Percentiles rank a stretch among this genome's conserved stretches.
phyloP scores from a whole-genome alignment of 805 yeast genomes.

The Wickerhamiella qilinensis region DNA sequence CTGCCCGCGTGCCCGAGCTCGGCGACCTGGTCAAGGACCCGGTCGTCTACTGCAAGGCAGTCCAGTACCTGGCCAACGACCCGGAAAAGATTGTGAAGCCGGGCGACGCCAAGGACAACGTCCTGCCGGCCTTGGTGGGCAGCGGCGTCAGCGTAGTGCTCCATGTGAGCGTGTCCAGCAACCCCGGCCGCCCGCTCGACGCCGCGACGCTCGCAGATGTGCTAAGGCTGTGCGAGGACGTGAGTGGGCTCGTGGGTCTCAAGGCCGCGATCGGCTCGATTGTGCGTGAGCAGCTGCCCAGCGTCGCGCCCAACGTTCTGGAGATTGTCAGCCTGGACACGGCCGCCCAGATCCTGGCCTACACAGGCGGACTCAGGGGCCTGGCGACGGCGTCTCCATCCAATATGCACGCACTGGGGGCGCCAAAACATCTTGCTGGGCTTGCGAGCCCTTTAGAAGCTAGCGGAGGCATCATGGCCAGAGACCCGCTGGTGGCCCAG shows the following conservation, averaged over 20 bases:
- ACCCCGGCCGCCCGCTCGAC: constrained; percentile 20
- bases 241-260: neutral
- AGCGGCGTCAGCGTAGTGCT: constrained; percentile 57
- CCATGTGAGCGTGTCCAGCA: constrained; percentile 54
- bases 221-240: constrained; percentile 20
- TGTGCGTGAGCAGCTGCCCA: constrained; percentile 34
- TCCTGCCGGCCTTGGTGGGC: constrained; percentile 26
- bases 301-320: constrained; percentile 66
- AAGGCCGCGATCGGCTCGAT: neutral
- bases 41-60: constrained; percentile 39
- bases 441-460: constrained; percentile 19
- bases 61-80: constrained; percentile 30
- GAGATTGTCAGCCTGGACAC: constrained; percentile 55
- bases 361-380: constrained; percentile 50
- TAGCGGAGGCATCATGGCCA: constrained; percentile 3
- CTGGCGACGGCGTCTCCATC: constrained; percentile 65
- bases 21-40: constrained; percentile 47
- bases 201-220: constrained; percentile 20
- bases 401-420: constrained; percentile 64
- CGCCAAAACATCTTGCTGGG: constrained; percentile 27
- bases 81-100: neutral
- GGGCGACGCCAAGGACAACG: constrained; percentile 11
- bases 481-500: constrained; percentile 6
- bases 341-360: constrained; percentile 56
- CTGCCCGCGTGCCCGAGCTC: constrained; percentile 54